phyloP scores from a whole-genome alignment of 2,329 filamentous ascomycete genomes.

The Fusarium nematophilum region DNA sequence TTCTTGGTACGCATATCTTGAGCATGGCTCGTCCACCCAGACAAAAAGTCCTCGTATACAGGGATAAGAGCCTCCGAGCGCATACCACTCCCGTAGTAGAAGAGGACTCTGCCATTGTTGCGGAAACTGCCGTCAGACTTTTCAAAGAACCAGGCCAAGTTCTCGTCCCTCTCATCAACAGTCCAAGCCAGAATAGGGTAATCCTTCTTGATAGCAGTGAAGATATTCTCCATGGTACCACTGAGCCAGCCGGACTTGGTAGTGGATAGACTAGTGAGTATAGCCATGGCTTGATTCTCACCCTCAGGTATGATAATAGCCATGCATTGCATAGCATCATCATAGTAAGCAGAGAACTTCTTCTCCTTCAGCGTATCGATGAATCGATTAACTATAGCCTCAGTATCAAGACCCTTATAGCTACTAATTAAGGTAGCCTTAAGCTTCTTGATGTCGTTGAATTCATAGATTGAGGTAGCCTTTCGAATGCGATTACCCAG shows the following conservation, averaged over 20 bases:
- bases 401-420: conserved; percentile 82
- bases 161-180: conserved; percentile 96
- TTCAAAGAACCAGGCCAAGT: conserved; percentile 97
- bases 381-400: conserved; percentile 87
- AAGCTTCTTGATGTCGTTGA: conserved; percentile 79
- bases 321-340: conserved; percentile 92
- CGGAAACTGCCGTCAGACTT: conserved; percentile 94
- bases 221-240: conserved; percentile 95
- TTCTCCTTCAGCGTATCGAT: conserved; percentile 80
- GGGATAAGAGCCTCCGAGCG: conserved; percentile 80
- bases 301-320: conserved; percentile 85
- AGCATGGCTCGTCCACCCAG: conserved; percentile 88
- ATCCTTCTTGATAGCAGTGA: conserved; percentile 93
- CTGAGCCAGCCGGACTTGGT: conserved; percentile 95
- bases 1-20: no score
- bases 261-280: conserved; percentile 90
- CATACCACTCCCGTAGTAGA: conserved; percentile 92
- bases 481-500: conserved; percentile 90
- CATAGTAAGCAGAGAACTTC: conserved; percentile 92
- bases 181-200: conserved; percentile 93
- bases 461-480: conserved; percentile 76
- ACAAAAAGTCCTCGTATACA: conserved; percentile 86
- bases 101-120: conserved; percentile 87
- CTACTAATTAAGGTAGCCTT: conserved; percentile 87
- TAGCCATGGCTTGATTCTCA: conserved; percentile 75